Evolutionary conservation across 768 basidiomycete species (phyloP).

Genomic region (Inosperma sp.): DNA sequence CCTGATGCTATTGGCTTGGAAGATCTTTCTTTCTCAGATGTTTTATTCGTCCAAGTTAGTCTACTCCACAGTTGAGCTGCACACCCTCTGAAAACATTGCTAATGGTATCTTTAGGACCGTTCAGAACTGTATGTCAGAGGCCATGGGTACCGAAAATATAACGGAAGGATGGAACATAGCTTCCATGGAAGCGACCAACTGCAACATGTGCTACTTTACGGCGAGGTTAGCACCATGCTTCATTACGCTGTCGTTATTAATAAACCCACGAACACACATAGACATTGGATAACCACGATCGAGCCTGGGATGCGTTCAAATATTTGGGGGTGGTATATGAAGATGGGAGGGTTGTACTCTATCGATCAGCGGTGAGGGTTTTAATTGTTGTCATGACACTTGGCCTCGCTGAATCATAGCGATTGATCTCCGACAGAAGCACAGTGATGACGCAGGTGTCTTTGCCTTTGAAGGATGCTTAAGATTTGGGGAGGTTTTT

Average conservation of each 20-base stretch:
- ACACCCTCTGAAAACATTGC: background rate
- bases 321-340: conserved; percentile 53
- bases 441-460: conserved; percentile 38
- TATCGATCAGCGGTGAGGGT: conserved; percentile 55
- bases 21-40: conserved; percentile 3
- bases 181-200: background rate
- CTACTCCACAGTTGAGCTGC: background rate
- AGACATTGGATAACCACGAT: conserved; percentile 54
- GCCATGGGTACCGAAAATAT: conserved; percentile 19
- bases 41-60: conserved; percentile 15
- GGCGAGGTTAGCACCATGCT: conserved; percentile 36
- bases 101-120: conserved; percentile 13
- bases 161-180: background rate
- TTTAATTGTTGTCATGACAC: background rate
- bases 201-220: conserved; percentile 21
- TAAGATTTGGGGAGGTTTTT: conserved; percentile 45
- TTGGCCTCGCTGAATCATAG: background rate
- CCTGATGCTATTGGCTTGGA: background rate
- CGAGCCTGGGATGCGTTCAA: conserved; percentile 64
- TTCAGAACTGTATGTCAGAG: conserved; percentile 13
- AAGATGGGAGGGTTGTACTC: conserved; percentile 57
- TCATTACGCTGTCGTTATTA: background rate
- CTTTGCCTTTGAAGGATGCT: conserved; percentile 56
- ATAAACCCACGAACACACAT: conserved; percentile 3
- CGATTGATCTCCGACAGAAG: conserved; percentile 33